These are phyloP conservation scores for Coniochaeta sp. DNA, from an alignment of 2,329 filamentous ascomycete genomes.

Conservation along the genomic window DNA sequence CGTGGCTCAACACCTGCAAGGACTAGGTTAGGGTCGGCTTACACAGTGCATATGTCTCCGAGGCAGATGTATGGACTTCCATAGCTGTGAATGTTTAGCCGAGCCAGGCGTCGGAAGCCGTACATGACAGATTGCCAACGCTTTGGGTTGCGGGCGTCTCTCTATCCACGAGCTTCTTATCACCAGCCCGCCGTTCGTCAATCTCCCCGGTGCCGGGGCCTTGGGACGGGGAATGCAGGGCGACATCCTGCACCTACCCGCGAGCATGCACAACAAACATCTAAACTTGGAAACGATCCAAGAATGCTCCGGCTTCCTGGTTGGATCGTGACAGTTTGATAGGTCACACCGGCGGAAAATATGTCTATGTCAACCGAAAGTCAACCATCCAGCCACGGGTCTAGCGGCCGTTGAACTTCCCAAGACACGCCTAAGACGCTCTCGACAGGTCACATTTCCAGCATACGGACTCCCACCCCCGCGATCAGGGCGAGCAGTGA, in stretches of 20 bases:
- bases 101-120: background rate
- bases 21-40: background rate
- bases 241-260: conserved; percentile 4
- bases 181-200: background rate
- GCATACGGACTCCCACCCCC: background rate
- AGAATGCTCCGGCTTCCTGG: background rate
- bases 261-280: background rate
- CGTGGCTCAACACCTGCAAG: background rate
- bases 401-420: background rate
- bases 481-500: background rate
- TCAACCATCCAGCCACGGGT: background rate
- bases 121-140: background rate
- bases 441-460: background rate
- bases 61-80: background rate
- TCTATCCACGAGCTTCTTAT: background rate
- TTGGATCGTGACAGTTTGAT: conserved; percentile 1
- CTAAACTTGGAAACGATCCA: conserved; percentile 5
- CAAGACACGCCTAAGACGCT: background rate
- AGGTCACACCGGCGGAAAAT: background rate
- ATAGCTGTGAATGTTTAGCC: background rate
- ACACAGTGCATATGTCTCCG: background rate
- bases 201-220: conserved; percentile 3
- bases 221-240: conserved; percentile 1
- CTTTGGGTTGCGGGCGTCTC: background rate
- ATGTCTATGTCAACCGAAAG: background rate